phyloP scores from a whole-genome alignment of 1,139 yeast species.

The Sugiyamaella grinbergsii region DNA sequence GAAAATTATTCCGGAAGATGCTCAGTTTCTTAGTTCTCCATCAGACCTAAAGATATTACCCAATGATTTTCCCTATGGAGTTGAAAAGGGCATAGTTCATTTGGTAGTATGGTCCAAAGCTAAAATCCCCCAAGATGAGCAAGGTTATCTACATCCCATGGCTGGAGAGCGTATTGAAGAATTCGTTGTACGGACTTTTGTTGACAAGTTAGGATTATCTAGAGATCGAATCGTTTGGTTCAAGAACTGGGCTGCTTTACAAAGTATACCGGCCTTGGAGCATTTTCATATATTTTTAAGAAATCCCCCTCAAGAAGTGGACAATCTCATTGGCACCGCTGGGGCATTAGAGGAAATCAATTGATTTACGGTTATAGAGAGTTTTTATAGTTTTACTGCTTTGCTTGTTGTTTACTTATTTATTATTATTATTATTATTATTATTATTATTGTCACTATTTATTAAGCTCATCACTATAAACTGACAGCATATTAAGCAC shows the following conservation, averaged over 20 bases:
- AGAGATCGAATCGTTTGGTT: conserved; percentile 43
- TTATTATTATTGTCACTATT: background rate
- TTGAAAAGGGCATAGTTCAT: conserved; percentile 43
- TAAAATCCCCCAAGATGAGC: conserved; percentile 38
- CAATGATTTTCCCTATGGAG: conserved; percentile 48
- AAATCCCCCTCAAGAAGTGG: conserved; percentile 32
- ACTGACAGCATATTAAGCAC: no score
- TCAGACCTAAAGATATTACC: conserved; percentile 42
- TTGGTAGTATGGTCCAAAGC: conserved; percentile 47
- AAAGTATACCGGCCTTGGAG: conserved; percentile 45
- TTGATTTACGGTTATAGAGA: background rate
- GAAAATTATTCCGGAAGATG: conserved; percentile 25
- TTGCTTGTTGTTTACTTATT: background rate
- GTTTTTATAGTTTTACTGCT: background rate
- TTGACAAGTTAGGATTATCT: conserved; percentile 31
- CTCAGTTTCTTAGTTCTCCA: conserved; percentile 33
- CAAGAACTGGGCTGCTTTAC: conserved; percentile 46
- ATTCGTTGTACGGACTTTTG: conserved; percentile 40
- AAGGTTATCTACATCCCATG: conserved; percentile 36
- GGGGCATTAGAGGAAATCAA: conserved; percentile 21
- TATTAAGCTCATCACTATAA: background rate
- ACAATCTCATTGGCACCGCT: conserved; percentile 31
- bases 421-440: background rate
- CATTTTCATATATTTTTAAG: conserved; percentile 46
- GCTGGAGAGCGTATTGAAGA: conserved; percentile 34